phyloP scores from a whole-genome alignment of 1,139 yeast species.

The Geotrichum carabidarum region DNA sequence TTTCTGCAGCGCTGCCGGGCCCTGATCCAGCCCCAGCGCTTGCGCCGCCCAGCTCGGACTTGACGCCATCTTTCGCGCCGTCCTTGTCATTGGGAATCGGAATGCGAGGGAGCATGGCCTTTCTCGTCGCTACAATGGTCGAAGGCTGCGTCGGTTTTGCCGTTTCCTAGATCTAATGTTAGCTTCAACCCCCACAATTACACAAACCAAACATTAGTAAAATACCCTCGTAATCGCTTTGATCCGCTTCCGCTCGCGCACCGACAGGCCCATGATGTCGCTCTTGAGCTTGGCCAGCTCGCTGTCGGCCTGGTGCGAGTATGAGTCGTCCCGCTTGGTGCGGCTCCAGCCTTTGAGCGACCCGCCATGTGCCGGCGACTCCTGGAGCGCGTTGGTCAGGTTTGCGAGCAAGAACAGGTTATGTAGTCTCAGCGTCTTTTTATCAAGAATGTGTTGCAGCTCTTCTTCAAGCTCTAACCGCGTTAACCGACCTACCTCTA shows the following conservation, averaged over 20 bases:
- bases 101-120: slow-evolving; percentile 77
- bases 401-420: slow-evolving; percentile 76
- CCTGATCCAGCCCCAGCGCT: not conserved
- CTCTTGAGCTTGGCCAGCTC: slow-evolving; percentile 80
- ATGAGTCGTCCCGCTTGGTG: slow-evolving; percentile 33
- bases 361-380: slow-evolving; percentile 54
- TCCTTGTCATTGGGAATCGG: slow-evolving; percentile 59
- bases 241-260: slow-evolving; percentile 77
- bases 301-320: slow-evolving; percentile 34
- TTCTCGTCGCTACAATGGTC: slow-evolving; percentile 74
- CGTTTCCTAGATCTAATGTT: slow-evolving; percentile 50
- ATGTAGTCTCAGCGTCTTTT: slow-evolving; percentile 54
- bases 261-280: slow-evolving; percentile 82
- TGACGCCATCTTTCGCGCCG: slow-evolving; percentile 21
- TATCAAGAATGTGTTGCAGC: slow-evolving; percentile 53
- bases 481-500: slow-evolving; percentile 48
- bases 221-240: slow-evolving; percentile 62
- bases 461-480: slow-evolving; percentile 63
- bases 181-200: not conserved
- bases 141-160: slow-evolving; percentile 73
- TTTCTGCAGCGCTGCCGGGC: not conserved
- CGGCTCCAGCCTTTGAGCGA: slow-evolving; percentile 46
- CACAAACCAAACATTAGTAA: not conserved
- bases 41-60: slow-evolving; percentile 18
- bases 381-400: slow-evolving; percentile 77